Base-by-base conservation (phyloP, 208 protist species). In the Endotrypanum monterogeii region DNA sequence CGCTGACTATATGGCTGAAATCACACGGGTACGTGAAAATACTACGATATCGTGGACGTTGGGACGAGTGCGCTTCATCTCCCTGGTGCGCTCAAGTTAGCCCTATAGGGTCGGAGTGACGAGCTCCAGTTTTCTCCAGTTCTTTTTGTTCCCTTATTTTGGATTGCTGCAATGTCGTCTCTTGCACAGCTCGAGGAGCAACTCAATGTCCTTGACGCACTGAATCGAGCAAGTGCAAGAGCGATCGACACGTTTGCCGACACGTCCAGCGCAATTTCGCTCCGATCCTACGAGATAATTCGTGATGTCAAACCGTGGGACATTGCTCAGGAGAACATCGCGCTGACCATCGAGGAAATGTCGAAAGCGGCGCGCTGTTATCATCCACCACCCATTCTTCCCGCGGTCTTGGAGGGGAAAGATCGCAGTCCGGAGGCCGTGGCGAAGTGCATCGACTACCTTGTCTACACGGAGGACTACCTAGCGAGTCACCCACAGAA, bases 301-400 rank as follows among this genome's bases (percentile, higher is more conserved):
- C 78, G 80, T 28, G 90, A 96, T 69, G 89, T 96, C 4, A 85
- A 88, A 69, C 89, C 88, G 71, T 96, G 92, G 90, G 89, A 94
- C 78, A 73, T 93, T n/a, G 89, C 92, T 20, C 85, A 91, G 78
- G 92, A 96, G 69, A 94, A 96, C 72, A 94, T 96, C 52, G 83
- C 89, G 11, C 73, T 84, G 41, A 96, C 89, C 5, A 95, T 96
- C 68, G 90, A 95, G 78, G 88, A 96, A 66, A 93, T 92, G 83
- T 87, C 90, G 20, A 88, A 88, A 63, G 92, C 90, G 11, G 89
- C 92, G 9, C 88, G 89, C 37, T 95, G 90, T 76, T 96, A 96
- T 78, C 90, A 96, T 56, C 89, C 89, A 2, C 92, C 92, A 9
- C 84, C 86, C 6, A 82, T 76, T 9, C 84, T 96, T 39, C 71